Evolutionary conservation across 2,329 filamentous ascomycete species (phyloP), one percentile per base, ranked within the genome.

Genomic region (Parastagonospora avenae): DNA sequence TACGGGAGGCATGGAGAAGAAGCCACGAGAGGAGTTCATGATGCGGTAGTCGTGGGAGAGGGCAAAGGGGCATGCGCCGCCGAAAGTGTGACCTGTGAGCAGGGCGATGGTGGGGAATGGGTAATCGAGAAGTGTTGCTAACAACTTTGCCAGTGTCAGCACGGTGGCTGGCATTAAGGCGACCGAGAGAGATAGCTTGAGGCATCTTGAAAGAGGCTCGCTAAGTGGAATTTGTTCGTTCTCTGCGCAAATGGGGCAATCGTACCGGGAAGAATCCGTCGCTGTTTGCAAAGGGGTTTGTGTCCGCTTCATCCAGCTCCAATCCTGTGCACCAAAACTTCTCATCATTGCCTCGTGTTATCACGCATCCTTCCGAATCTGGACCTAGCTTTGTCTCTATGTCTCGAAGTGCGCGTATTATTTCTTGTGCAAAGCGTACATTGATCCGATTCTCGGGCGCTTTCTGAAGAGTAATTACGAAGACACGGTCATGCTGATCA

Each of bases 401-500:
- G 14, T 74, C 68, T 55, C 76, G 76, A 48, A 81, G 77, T 2
- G 80, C 79, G 30, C 71, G 64, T 54, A 83, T 83, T 32, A 83
- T 76, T 53, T 81, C 79, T 63, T 83, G 81, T 36, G 78, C 78
- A 54, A 78, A 82, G 7, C 66, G 68, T 12, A 75, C 73, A 59
- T 80, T 81, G 41, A 83, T 62, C 16, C 81, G 74, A 62, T 84
- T 84, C 62, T 83, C 81, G 1, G 80, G 80, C 8, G 77, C 72
- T 57, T 82, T 82, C 44, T 79, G 75, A 75, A 84, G 79, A 8
- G 80, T 82, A 42, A 84, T 75, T 46, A 83, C 71, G 62, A 80
- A 82, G 55, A 81, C 68, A 52, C 78, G 76, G 55, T 74, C 77
- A 66, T 79, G 66, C 47, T 76, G 76, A 47, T 77, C 75, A 29